Evolutionary conservation across 176 grass and related monocot species (phyloP), one percentile per base, ranked within the genome.

Genomic region (Canna indica): DNA sequence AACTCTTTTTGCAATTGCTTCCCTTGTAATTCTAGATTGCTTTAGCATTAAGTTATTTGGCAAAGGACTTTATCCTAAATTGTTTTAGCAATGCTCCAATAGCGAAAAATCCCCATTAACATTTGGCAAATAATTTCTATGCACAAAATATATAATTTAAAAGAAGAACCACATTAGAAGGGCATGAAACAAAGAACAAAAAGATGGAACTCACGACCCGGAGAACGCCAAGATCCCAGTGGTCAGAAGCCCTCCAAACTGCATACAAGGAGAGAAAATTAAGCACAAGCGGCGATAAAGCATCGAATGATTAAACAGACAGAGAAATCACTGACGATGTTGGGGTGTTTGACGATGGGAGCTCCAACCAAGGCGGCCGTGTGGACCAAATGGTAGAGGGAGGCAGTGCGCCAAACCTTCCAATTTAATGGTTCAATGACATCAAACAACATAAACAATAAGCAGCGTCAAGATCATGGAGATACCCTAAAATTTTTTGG

Each of bases 301-400:
- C 58, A 10, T 27, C 0, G 14, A 11, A 61, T 7, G 22, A 46
- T 6, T 60, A 34, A 58, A 30, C 16, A 25, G 7, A 3, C 6
- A 36, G 27, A 44, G 39, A 48, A 41, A 11, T 28, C 4, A 88
- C 86, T 73, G 16, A 97, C 94, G 45, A 97, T 28, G 36, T 85
- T 80, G 76, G 94, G 94, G 68, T 22, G 65, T 48, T 85, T 92
- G 13, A 84, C 83, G 75, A 92, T 17, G 27, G 94, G 94, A 85
- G 84, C 86, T 52, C 88, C 94, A 53, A 97, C 72, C 71, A 97
- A 77, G 42, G 94, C 94, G 1, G 89, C 89, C 1, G 89, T 92
- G 82, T 97, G 94, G 44, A 87, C 86, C 68, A 93, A 84, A 72
- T 97, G 94, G 75, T 93, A 97, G 26, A 97, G 79, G 62, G 94